phyloP scores from a whole-genome alignment of 306 rosid species.

The Elaeagnus macrophylla region DNA sequence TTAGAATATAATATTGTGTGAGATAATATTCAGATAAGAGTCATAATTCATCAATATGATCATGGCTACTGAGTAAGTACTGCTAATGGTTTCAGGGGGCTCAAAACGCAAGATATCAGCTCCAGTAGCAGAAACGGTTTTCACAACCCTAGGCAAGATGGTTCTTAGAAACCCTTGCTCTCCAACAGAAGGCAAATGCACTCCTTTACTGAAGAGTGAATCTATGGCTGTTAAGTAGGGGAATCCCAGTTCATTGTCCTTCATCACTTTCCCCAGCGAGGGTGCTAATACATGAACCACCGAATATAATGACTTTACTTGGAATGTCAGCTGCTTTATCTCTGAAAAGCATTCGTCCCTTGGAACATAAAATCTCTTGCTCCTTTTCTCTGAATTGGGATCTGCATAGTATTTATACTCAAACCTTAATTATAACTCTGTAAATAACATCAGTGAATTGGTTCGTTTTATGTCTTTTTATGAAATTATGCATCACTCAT shows the following conservation, averaged over 20 bases:
- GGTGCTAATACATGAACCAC: constrained; percentile 28
- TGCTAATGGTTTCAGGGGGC: constrained; percentile 27
- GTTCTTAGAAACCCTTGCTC: constrained; percentile 7
- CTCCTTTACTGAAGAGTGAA: constrained; percentile 26
- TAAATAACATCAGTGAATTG: too few species aligned
- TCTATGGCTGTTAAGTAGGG: constrained; percentile 34
- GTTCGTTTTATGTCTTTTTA: too few species aligned
- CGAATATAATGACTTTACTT: constrained; percentile 11
- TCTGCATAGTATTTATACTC: constrained; percentile 8
- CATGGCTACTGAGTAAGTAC: constrained; percentile 6
- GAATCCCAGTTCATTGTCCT: constrained; percentile 23
- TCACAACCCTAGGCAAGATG: constrained; percentile 28
- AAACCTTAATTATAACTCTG: too few species aligned
- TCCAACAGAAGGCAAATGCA: constrained; percentile 21
- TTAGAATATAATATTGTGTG: too few species aligned
- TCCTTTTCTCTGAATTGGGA: constrained; percentile 30
- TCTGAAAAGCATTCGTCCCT: constrained; percentile 41
- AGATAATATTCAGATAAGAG: too few species aligned
- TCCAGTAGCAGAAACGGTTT: constrained; percentile 10
- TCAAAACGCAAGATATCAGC: constrained; percentile 28
- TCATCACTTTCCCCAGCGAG: constrained; percentile 6
- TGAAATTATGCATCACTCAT: too few species aligned
- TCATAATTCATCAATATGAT: too few species aligned
- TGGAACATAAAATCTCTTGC: constrained; percentile 23
- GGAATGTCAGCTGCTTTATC: constrained; percentile 21